Percentiles rank a stretch among this genome's conserved stretches.
These are phyloP conservation scores for Graphilbum ipis-grandicollis DNA, from an alignment of 2,329 filamentous ascomycete genomes.

Conservation along the genomic window DNA sequence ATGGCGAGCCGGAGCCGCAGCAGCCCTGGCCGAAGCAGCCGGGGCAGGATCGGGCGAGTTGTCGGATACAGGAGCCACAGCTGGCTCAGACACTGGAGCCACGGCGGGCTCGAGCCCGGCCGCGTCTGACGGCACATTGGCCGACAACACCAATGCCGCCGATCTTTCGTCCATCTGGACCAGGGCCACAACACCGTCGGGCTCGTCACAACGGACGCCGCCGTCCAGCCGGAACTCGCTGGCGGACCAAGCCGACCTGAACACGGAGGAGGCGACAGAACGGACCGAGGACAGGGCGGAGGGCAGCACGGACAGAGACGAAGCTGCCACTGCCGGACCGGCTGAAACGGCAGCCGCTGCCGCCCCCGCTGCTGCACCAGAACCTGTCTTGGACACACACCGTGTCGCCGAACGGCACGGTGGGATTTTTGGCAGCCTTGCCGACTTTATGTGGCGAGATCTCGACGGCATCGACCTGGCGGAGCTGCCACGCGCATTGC, in stretches of 20 bases:
- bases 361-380: neutral
- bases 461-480: constrained; percentile 34
- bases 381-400: too few relatives aligned
- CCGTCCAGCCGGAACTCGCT: neutral
- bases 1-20: neutral
- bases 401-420: constrained; percentile 14
- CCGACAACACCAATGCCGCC: neutral
- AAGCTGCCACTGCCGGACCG: too few relatives aligned
- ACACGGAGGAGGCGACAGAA: neutral
- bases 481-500: constrained; percentile 25
- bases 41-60: neutral
- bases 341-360: neutral
- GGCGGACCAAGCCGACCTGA: neutral
- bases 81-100: neutral
- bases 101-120: neutral
- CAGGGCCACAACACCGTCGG: neutral
- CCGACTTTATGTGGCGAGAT: constrained; percentile 46
- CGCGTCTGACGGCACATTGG: neutral
- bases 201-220: neutral
- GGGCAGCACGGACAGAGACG: too few relatives aligned
- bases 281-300: too few relatives aligned
- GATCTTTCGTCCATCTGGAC: neutral
- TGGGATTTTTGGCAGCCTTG: constrained; percentile 25
- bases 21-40: neutral
- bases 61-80: neutral